phyloP scores from a whole-genome alignment of 2,329 filamentous ascomycete genomes.

The Penicillium frequentans region DNA sequence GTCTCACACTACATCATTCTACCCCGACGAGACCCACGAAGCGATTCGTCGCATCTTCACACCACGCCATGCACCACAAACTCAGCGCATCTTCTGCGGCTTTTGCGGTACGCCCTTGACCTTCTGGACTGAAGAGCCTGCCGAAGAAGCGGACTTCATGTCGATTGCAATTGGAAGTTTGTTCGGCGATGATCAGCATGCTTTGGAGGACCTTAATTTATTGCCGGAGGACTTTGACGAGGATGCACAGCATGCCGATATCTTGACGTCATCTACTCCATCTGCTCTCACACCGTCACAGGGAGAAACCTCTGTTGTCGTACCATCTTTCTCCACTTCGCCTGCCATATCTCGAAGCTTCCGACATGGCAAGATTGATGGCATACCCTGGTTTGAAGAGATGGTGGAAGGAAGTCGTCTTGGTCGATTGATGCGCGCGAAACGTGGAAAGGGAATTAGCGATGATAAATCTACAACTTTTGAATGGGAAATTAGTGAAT shows the following conservation, averaged over 20 bases:
- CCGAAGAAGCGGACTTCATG: constrained; percentile 73
- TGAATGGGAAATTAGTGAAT: constrained; percentile 85
- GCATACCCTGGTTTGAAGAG: constrained; percentile 82
- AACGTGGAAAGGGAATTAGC: constrained; percentile 59
- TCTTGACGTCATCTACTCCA: constrained; percentile 2
- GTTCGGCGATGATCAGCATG: constrained; percentile 66
- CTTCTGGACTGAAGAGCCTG: constrained; percentile 76
- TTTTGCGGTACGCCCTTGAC: constrained; percentile 86
- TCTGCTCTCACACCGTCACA: constrained; percentile 13
- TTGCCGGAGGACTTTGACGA: constrained; percentile 55
- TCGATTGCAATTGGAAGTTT: constrained; percentile 79
- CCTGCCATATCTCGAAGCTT: constrained; percentile 34
- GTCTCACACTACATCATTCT: constrained; percentile 72
- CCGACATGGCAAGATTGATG: constrained; percentile 44
- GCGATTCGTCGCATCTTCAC: constrained; percentile 69
- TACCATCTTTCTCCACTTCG: constrained; percentile 19
- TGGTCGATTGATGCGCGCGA: constrained; percentile 63
- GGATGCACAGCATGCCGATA: constrained; percentile 17
- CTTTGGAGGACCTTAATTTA: constrained; percentile 73
- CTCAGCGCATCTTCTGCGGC: constrained; percentile 81
- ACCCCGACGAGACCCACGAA: constrained; percentile 71
- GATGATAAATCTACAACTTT: constrained; percentile 66
- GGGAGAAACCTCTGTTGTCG: constrained; percentile 14
- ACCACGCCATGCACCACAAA: constrained; percentile 56
- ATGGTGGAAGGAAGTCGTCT: constrained; percentile 75